phyloP scores from a whole-genome alignment of 140 eudicot species.

The Flaveria floridana region DNA sequence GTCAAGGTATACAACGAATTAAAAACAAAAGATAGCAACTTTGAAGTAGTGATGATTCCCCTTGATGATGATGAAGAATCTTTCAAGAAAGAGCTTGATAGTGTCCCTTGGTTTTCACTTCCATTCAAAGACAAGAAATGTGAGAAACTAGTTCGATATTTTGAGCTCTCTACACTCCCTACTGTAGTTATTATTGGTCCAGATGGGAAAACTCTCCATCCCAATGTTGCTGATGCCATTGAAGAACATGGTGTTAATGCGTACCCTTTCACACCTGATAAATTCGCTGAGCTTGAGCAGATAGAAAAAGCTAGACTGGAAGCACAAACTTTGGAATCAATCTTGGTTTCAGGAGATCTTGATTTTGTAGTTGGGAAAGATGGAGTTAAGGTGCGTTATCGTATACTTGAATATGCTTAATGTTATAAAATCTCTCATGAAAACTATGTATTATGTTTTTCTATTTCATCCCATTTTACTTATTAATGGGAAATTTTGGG shows the following conservation, averaged over 20 bases:
- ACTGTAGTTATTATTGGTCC: constrained; percentile 75
- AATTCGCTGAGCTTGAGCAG: constrained; percentile 72
- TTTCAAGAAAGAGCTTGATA: constrained; percentile 40
- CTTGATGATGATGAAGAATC: constrained; percentile 65
- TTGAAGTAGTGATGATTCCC: constrained; percentile 77
- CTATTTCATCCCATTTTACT: background rate
- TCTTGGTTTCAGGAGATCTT: constrained; percentile 61
- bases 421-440: background rate
- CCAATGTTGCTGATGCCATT: constrained; percentile 64
- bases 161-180: constrained; percentile 61
- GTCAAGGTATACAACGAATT: constrained; percentile 48
- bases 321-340: constrained; percentile 77
- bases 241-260: constrained; percentile 71
- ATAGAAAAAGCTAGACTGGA: constrained; percentile 67
- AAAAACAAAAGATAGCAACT: constrained; percentile 51
- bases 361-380: constrained; percentile 68
- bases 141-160: constrained; percentile 60
- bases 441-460: background rate
- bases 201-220: constrained; percentile 80
- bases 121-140: constrained; percentile 69
- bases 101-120: constrained; percentile 66
- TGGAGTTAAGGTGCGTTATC: constrained; percentile 53
- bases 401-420: constrained; percentile 12
- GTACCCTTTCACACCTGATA: constrained; percentile 80
- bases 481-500: background rate